Evolutionary conservation across 805 yeast genomes (phyloP), one percentile per base, ranked within the genome.

Genomic region (Phaffomyces opuntiae): DNA sequence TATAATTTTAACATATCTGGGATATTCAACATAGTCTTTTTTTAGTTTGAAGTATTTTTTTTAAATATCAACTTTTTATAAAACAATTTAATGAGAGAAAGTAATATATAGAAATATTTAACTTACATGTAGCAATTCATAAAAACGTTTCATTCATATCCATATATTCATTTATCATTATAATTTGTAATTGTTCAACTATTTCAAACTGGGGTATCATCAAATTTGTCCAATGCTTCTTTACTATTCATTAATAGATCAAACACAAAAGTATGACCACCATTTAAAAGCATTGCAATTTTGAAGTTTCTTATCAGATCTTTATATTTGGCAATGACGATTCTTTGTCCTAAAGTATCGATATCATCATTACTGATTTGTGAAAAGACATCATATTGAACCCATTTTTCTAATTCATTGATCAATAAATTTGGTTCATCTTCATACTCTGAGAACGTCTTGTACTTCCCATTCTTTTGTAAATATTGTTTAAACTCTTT

Each of bases 251-350:
- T 39, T 37, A 81, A 56, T 1, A 81, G 66, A 54, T 82, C 88
- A 54, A 82, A 69, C 12, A 77, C 69, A 43, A 74, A 75, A 2
- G 81, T 67, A 53, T 78, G 74, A 1, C 81, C 83, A 16, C 83
- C 82, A 53, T 82, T 81, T 32, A 76, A 53, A 16, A 63, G 60
- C 38, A 75, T 59, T 32, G 80, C 65, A 46, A 68, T 55, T 52
- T 67, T 67, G 39, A 75, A 65, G 39, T 70, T 73, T 31, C 62
- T 61, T 7, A 72, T 57, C 47, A 75, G 69, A 40, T 67, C 66
- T 9, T 61, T 47, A 45, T 64, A 66, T 35, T 64, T 54, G 36
- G 62, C 61, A 12, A 55, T 32, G 8, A 55, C 53, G 5, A 53
- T 40, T 40, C 41, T 21, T 11, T 56, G 48, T 2, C 60, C 58